Evolutionary conservation across 2,329 filamentous ascomycete genomes (phyloP).

Genomic region (Diaporthe velutina): DNA sequence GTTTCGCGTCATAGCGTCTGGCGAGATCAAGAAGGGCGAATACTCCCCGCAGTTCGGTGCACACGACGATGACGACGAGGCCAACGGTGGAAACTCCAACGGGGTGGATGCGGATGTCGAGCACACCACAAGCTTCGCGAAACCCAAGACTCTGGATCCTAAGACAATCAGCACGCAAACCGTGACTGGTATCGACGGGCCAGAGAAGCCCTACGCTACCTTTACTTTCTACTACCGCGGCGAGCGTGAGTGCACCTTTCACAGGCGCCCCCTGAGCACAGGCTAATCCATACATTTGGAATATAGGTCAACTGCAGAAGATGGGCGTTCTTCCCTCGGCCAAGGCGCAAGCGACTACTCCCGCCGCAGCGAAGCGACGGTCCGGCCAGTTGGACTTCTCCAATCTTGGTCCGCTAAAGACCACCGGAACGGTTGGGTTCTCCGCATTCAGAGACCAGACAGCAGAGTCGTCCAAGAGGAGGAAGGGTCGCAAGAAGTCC

Average conservation of each 20-base stretch:
- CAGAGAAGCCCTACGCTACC: constrained; percentile 94
- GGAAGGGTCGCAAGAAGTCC: constrained; percentile 72
- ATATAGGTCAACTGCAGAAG: constrained; percentile 89
- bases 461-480: constrained; percentile 66
- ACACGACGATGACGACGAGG: constrained; percentile 90
- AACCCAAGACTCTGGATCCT: constrained; percentile 94
- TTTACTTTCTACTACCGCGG: constrained; percentile 99
- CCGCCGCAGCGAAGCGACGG: constrained; percentile 78
- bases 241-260: constrained; percentile 78
- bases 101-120: constrained; percentile 85
- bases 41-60: constrained; percentile 98
- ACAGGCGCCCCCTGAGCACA: neutral
- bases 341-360: constrained; percentile 73
- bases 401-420: constrained; percentile 85
- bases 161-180: constrained; percentile 99
- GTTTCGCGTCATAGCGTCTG: constrained; percentile 93
- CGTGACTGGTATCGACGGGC: constrained; percentile 97
- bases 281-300: constrained; percentile 43
- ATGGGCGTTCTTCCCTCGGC: constrained; percentile 86
- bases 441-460: constrained; percentile 85
- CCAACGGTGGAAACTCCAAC: constrained; percentile 62
- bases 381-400: constrained; percentile 89
- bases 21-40: constrained; percentile 97
- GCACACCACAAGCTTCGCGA: constrained; percentile 97
- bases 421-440: constrained; percentile 90